phyloP scores from a whole-genome alignment of 305 asterid genomes.

The Euphrasia arctica region DNA sequence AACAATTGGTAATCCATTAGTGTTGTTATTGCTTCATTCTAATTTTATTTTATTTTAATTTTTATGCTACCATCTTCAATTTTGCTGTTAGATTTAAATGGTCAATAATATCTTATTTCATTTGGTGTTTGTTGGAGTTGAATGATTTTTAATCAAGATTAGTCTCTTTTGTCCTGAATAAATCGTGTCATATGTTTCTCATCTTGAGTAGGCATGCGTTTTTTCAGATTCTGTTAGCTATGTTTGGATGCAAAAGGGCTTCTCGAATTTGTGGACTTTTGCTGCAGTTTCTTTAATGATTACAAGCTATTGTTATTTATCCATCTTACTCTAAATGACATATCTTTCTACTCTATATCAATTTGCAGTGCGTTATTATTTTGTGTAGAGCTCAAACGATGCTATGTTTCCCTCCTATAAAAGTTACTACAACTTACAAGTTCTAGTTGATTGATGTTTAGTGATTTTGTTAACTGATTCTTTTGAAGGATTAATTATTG shows the following conservation, averaged over 20 bases:
- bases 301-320: not conserved
- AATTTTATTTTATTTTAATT: not conserved
- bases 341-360: not conserved
- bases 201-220: constrained; percentile 16
- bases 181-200: constrained; percentile 6
- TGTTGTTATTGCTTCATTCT: not conserved
- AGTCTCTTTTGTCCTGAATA: constrained; percentile 6
- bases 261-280: not conserved
- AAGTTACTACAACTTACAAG: not conserved
- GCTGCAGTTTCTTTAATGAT: not conserved
- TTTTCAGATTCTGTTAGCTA: constrained; percentile 1
- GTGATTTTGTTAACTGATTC: constrained; percentile 16
- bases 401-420: not conserved
- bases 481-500: constrained; percentile 5
- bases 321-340: not conserved
- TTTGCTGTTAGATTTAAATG: constrained; percentile 20
- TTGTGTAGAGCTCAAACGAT: not conserved
- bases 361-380: constrained; percentile 9
- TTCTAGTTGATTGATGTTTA: not conserved
- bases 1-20: constrained; percentile 54
- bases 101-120: not conserved
- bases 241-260: not conserved
- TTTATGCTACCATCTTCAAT: constrained; percentile 12
- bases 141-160: not conserved
- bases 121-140: not conserved